A percentile compares a stretch with the other conserved stretches of the same genome.
phyloP scores from a whole-genome alignment of 495 filamentous ascomycete species.

The Tuber melanosporum region DNA sequence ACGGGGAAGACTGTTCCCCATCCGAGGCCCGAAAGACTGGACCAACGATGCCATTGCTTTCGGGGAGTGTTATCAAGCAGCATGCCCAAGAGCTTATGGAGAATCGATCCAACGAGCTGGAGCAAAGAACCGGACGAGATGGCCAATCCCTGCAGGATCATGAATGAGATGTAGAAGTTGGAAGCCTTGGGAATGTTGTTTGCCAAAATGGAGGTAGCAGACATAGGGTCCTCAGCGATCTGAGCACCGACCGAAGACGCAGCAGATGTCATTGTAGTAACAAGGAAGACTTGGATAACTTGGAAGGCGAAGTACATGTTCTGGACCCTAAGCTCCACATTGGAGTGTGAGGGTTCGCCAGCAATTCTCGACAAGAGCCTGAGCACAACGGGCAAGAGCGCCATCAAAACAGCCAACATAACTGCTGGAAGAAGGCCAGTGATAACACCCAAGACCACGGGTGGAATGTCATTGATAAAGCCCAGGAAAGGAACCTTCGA shows the following conservation, averaged over 20 bases:
- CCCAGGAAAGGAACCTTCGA: conserved; percentile 56
- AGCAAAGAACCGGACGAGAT: conserved; percentile 68
- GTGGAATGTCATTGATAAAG: conserved; percentile 70
- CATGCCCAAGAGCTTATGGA: conserved; percentile 72
- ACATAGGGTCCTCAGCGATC: conserved; percentile 59
- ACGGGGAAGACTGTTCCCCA: conserved; percentile 89
- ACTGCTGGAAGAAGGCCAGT: conserved; percentile 78
- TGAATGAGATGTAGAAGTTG: conserved; percentile 94
- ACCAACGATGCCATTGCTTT: conserved; percentile 56
- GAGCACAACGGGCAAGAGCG: conserved; percentile 79
- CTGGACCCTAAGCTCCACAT: conserved; percentile 79
- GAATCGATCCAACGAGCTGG: conserved; percentile 67
- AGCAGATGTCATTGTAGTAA: conserved; percentile 71
- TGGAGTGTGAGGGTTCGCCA: conserved; percentile 68
- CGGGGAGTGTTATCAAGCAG: conserved; percentile 54
- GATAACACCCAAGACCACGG: conserved; percentile 67
- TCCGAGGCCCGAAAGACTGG: conserved; percentile 56
- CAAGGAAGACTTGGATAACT: conserved; percentile 88
- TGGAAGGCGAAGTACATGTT: conserved; percentile 94
- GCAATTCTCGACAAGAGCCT: conserved; percentile 64
- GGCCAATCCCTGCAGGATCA: conserved; percentile 87
- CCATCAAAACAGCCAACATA: conserved; percentile 77
- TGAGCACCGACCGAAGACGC: conserved; percentile 59
- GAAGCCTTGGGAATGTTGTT: conserved; percentile 69
- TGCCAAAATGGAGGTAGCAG: conserved; percentile 61